Base-by-base conservation (phyloP, 1,139 yeast species). In the Hanseniaspora uvarum region DNA sequence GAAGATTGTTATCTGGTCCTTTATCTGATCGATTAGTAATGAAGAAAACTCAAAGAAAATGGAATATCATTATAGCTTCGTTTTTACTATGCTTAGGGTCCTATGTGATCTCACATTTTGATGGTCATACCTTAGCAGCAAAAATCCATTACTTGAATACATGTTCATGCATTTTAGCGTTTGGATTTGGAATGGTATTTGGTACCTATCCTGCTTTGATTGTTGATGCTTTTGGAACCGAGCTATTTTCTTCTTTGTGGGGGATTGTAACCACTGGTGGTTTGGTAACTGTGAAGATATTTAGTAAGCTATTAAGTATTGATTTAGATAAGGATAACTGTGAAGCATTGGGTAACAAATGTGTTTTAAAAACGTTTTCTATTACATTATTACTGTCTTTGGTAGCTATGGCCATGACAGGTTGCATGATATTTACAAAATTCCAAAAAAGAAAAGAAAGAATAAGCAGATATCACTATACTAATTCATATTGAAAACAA, bases 171-270 rank as follows among this genome's bases (percentile, higher is more conserved):
- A 64, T 79, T 5, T 77, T 81, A 54, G 95, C 95, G 0, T 71
- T 76, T 47, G 81, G 87, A n/a, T 87, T 86, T 68, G 96, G 96
- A 0, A 74, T 83, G 52, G 72, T 83, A 53, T 86, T 83, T 65
- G 92, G 95, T 0, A 76, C 87, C 6, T 84, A 80, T 65, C 95
- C 95, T 0, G 83, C 92, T 1, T 78, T 86, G 24, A 72, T 85
- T 30, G 81, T 92, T 1, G 95, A 87, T 60, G 71, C 79, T 14
- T 86, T 86, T 69, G 89, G 89, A 26, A 76, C 86, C 62, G 72
- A 71, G 18, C 76, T 80, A 39, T 86, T 85, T 65, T 81, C 88
- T 53, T 83, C 87, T 40, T 76, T 86, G 41, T 87, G 95, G 95
- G 94, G 95, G 0, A 63, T 81, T 30, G 70, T 82, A 59, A 80